These are phyloP conservation scores for Batkoa obscura DNA, from an alignment of 371 early-diverging fungal genomes.

Conservation along the genomic window DNA sequence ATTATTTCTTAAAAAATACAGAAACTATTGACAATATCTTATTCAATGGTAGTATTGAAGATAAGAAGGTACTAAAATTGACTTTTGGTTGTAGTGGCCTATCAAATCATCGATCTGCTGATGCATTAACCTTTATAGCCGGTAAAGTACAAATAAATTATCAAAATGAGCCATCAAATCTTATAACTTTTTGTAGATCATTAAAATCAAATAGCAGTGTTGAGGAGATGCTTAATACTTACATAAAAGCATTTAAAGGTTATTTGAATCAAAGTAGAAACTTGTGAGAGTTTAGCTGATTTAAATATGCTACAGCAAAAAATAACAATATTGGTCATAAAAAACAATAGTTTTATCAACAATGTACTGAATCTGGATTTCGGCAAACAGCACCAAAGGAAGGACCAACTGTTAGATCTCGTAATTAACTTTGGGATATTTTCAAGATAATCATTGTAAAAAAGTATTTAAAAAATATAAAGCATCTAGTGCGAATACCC, in stretches of 20 bases:
- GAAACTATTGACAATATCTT: slow-evolving; percentile 1
- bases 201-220: slow-evolving; percentile 14
- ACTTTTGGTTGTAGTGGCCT: neutral
- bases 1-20: neutral
- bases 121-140: neutral
- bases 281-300: neutral
- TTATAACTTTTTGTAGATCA: too few relatives aligned
- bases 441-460: neutral
- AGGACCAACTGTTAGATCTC: neutral
- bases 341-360: slow-evolving; percentile 4
- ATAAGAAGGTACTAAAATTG: neutral
- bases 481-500: neutral
- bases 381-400: slow-evolving; percentile 8
- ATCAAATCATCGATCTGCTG: neutral
- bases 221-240: neutral
- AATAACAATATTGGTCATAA: neutral
- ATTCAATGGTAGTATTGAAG: neutral
- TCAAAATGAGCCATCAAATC: neutral
- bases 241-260: neutral
- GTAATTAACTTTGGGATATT: neutral
- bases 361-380: slow-evolving; percentile 5
- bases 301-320: neutral
- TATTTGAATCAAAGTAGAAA: neutral
- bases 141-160: slow-evolving; percentile 3
- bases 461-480: neutral